Conservation (phyloP, 176 grass and related monocot genomes). For the Cocos nucifera region DNA sequence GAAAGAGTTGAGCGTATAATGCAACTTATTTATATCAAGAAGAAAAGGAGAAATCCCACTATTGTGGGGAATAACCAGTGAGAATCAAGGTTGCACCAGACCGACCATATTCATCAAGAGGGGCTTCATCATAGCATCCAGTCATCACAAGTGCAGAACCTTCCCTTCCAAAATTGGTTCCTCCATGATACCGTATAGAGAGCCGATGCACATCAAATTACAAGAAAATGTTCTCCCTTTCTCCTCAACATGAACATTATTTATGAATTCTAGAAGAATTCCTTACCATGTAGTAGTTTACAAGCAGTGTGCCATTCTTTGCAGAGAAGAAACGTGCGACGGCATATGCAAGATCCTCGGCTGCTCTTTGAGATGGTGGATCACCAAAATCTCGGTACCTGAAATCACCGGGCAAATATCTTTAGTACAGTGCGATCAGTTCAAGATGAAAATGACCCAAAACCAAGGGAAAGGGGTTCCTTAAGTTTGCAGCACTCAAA, state of each 20-base stretch:
- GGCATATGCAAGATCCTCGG: slow-evolving; percentile 60
- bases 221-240: too few species aligned
- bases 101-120: slow-evolving; percentile 80
- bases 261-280: neutral
- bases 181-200: slow-evolving; percentile 61
- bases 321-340: slow-evolving; percentile 72
- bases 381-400: slow-evolving; percentile 92
- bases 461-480: too few species aligned
- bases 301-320: slow-evolving; percentile 55
- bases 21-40: neutral
- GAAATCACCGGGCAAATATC: slow-evolving; percentile 11
- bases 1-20: neutral
- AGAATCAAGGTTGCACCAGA: neutral
- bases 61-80: neutral
- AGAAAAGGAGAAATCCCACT: too few species aligned
- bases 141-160: slow-evolving; percentile 61
- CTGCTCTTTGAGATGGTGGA: slow-evolving; percentile 80
- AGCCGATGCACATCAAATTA: neutral
- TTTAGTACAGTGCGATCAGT: too few species aligned
- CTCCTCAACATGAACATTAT: neutral
- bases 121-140: slow-evolving; percentile 84
- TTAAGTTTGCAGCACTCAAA: too few species aligned
- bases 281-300: slow-evolving; percentile 95
- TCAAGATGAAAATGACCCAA: too few species aligned
- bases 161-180: slow-evolving; percentile 78